phyloP scores from a whole-genome alignment of 495 filamentous ascomycete genomes.

The Penicillium paradoxum region DNA sequence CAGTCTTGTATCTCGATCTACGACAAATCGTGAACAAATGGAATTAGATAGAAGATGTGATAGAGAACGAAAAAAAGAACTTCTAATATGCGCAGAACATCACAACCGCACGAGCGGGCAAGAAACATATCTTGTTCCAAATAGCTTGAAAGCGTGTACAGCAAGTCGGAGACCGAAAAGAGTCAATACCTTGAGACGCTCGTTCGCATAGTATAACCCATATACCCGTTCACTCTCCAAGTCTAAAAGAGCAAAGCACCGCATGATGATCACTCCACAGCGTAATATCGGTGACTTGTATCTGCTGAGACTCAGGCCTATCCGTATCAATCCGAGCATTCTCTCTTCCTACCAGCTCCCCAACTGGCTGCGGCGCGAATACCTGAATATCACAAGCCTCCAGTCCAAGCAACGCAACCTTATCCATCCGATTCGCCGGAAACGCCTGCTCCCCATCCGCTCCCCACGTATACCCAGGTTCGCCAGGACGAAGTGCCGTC shows the following conservation, averaged over 20 bases:
- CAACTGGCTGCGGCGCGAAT: slow-evolving; percentile 3
- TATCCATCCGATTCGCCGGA: slow-evolving; percentile 22
- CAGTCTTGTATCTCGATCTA: too few species aligned
- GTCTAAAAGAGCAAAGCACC: slow-evolving; percentile 5
- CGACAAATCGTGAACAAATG: too few species aligned
- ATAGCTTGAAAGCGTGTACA: too few species aligned
- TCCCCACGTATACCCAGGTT: slow-evolving; percentile 20
- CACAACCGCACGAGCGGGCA: too few species aligned
- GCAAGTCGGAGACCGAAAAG: not conserved
- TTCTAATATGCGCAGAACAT: too few species aligned
- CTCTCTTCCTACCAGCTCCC: not conserved
- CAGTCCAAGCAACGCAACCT: slow-evolving; percentile 18
- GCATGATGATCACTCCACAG: slow-evolving; percentile 10
- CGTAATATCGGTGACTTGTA: not conserved
- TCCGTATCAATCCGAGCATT: not conserved
- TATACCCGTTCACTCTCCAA: not conserved
- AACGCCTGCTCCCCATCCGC: slow-evolving; percentile 15
- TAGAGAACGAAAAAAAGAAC: too few species aligned
- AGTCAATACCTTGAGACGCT: too few species aligned
- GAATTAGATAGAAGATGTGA: too few species aligned
- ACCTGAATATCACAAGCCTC: slow-evolving; percentile 10
- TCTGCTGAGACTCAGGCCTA: not conserved
- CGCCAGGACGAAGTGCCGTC: slow-evolving; percentile 10
- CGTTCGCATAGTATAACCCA: not conserved
- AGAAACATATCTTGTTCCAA: too few species aligned